A percentile compares a stretch with the other conserved stretches of the same genome.
These are phyloP conservation scores for Colletotrichum musicola DNA, from an alignment of 2,329 filamentous ascomycete genomes.

Conservation along the genomic window DNA sequence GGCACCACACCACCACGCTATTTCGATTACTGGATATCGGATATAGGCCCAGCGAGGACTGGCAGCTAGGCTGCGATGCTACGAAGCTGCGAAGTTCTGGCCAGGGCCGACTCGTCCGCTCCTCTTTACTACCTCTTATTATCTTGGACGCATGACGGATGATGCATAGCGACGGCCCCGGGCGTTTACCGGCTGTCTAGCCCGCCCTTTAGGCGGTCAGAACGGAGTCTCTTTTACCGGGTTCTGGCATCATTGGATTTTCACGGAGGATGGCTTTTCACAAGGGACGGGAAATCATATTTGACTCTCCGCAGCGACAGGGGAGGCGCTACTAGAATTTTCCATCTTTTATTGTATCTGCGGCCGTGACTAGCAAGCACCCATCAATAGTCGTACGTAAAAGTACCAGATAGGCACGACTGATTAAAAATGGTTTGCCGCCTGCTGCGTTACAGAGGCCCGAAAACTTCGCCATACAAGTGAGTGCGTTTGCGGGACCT, in stretches of 20 bases:
- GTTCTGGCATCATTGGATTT: constrained; percentile 37
- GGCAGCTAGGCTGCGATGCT: not conserved
- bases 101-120: not conserved
- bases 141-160: constrained; percentile 32
- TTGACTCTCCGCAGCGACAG: constrained; percentile 19
- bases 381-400: constrained; percentile 6
- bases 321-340: constrained; percentile 4
- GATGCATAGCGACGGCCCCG: constrained; percentile 40
- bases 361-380: constrained; percentile 9
- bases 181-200: constrained; percentile 39
- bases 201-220: constrained; percentile 29
- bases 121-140: constrained; percentile 12
- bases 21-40: not conserved
- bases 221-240: constrained; percentile 32
- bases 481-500: not conserved
- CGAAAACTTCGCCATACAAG: not conserved
- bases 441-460: not conserved
- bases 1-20: not conserved
- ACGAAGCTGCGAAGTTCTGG: constrained; percentile 6
- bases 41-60: not conserved
- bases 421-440: constrained; percentile 12
- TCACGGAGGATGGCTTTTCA: constrained; percentile 28
- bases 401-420: constrained; percentile 23
- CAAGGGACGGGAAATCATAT: constrained; percentile 10
- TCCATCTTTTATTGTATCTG: not conserved